phyloP scores from a whole-genome alignment of 73 alveolate genomes.

The Paraurostyla sp. region DNA sequence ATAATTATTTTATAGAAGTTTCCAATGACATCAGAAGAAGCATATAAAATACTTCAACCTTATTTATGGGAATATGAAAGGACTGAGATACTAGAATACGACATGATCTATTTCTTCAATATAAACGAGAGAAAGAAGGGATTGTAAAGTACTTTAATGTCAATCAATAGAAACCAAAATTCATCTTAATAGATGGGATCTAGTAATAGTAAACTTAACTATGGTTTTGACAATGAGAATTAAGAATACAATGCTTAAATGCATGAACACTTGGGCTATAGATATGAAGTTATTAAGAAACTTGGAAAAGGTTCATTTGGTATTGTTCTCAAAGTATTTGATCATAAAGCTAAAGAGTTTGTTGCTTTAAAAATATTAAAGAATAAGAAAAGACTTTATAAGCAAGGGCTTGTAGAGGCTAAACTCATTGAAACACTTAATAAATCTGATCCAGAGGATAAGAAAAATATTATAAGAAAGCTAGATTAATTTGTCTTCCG shows the following conservation, averaged over 20 bases:
- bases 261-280: slow-evolving; percentile 75
- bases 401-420: slow-evolving; percentile 69
- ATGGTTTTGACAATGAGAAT: slow-evolving; percentile 89
- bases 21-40: slow-evolving; percentile 32
- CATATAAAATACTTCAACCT: not conserved
- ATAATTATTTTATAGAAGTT: not conserved
- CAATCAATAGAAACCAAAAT: not conserved
- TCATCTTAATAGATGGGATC: slow-evolving; percentile 5
- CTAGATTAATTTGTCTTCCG: slow-evolving; percentile 60
- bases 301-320: slow-evolving; percentile 81
- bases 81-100: slow-evolving; percentile 51
- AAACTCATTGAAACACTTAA: slow-evolving; percentile 51
- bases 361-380: slow-evolving; percentile 65
- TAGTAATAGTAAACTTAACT: slow-evolving; percentile 43
- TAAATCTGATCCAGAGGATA: slow-evolving; percentile 64
- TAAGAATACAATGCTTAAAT: slow-evolving; percentile 68
- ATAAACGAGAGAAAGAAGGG: slow-evolving; percentile 47
- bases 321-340: slow-evolving; percentile 56
- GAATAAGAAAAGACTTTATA: slow-evolving; percentile 65
- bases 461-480: slow-evolving; percentile 64
- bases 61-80: slow-evolving; percentile 59
- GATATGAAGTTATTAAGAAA: slow-evolving; percentile 74
- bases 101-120: slow-evolving; percentile 52
- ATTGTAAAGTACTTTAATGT: not conserved
- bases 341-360: slow-evolving; percentile 66